These are phyloP conservation scores for Kickxella alabastrina DNA, from an alignment of 192 early-diverging fungal species.

Conservation along the genomic window DNA sequence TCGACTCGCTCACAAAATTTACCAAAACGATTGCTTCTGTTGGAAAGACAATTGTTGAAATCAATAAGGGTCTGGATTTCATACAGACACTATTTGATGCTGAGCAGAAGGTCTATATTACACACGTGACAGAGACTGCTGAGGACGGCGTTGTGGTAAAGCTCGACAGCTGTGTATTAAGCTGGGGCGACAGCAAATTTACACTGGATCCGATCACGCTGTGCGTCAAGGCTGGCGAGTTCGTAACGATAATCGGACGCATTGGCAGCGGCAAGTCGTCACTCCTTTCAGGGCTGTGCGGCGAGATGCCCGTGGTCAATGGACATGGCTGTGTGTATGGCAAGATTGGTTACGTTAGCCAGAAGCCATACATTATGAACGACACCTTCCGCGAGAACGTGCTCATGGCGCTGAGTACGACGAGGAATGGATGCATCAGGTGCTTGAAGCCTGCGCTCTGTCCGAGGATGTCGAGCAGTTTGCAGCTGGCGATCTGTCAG, in stretches of 20 bases:
- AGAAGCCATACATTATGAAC: conserved; percentile 37
- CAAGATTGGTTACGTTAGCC: conserved; percentile 34
- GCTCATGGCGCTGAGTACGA: conserved; percentile 32
- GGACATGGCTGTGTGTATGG: conserved; percentile 70
- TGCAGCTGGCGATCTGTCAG: conserved; percentile 38
- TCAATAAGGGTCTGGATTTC: conserved; percentile 1
- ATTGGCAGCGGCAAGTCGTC: conserved; percentile 71
- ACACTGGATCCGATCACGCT: conserved; percentile 58
- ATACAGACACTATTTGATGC: neutral
- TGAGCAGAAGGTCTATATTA: neutral
- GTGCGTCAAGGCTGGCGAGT: conserved; percentile 59
- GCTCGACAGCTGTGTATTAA: conserved; percentile 18
- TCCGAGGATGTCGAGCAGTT: conserved; percentile 14
- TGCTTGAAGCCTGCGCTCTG: conserved; percentile 29
- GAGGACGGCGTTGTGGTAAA: conserved; percentile 5
- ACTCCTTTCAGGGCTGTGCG: conserved; percentile 61
- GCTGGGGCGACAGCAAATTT: conserved; percentile 20
- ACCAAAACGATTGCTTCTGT: neutral
- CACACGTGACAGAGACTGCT: neutral
- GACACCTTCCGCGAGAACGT: conserved; percentile 46
- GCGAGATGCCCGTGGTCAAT: conserved; percentile 73
- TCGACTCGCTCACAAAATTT: conserved; percentile 15
- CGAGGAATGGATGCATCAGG: conserved; percentile 10
- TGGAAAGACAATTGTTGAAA: neutral
- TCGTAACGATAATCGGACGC: conserved; percentile 74